These are phyloP conservation scores for Pythium biforme DNA, from an alignment of 352 stramenopile genomes.

Conservation along the genomic window DNA sequence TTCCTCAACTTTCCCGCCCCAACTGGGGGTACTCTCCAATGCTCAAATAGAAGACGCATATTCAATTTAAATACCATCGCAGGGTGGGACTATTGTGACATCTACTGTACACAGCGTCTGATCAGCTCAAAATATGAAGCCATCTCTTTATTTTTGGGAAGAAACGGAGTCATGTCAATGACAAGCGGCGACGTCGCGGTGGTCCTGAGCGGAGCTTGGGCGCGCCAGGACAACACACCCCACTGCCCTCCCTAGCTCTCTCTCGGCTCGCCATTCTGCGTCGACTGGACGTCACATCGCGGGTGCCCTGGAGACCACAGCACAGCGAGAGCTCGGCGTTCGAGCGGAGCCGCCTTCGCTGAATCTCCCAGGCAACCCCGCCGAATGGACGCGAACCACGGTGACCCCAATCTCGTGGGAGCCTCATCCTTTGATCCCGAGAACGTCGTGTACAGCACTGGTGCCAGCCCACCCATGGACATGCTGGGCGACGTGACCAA, in stretches of 20 bases:
- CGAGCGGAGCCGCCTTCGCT: neutral
- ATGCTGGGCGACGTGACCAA: constrained; percentile 14
- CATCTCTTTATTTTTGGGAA: neutral
- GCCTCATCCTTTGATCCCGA: neutral
- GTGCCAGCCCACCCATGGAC: neutral
- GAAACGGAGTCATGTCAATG: neutral
- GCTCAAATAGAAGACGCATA: neutral
- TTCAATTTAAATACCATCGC: neutral
- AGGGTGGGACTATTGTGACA: neutral
- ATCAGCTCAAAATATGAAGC: neutral
- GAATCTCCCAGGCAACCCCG: neutral
- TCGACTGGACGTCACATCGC: too few relatives aligned
- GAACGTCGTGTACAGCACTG: neutral
- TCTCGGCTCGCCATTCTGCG: too few relatives aligned
- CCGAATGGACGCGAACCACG: neutral
- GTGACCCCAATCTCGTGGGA: neutral
- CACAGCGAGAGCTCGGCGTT: neutral
- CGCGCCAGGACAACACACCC: too few relatives aligned
- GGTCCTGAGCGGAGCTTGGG: neutral
- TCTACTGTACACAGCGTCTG: neutral
- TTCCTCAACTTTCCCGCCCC: neutral
- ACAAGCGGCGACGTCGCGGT: too few relatives aligned
- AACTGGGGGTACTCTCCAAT: neutral
- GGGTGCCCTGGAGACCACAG: neutral
- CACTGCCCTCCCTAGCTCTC: too few relatives aligned